Conservation (phyloP, 768 basidiomycete species). For the Pleurotus platypus region DNA sequence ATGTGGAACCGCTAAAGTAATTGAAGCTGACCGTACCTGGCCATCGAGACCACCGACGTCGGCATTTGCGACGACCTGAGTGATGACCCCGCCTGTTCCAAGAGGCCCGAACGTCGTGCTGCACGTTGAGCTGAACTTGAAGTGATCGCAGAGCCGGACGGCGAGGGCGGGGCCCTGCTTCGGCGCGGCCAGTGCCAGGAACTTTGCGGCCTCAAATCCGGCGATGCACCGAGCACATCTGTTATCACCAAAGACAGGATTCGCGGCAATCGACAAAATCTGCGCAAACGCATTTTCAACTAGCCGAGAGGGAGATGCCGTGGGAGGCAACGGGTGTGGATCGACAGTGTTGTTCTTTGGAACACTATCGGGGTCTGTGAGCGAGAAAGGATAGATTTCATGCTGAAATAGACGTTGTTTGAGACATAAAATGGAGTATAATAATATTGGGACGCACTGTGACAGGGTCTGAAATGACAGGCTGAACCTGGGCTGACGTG, state of each 20-base stretch:
- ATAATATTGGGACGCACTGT: conserved; percentile 35
- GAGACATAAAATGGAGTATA: not conserved
- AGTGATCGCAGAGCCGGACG: conserved; percentile 56
- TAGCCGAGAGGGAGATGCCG: conserved; percentile 41
- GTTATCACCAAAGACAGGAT: conserved; percentile 48
- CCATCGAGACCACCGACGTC: conserved; percentile 73
- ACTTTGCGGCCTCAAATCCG: conserved; percentile 58
- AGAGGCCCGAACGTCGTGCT: conserved; percentile 40
- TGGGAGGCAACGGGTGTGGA: conserved; percentile 63
- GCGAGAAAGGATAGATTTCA: conserved; percentile 49
- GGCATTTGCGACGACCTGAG: conserved; percentile 70
- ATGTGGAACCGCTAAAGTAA: too few relatives aligned
- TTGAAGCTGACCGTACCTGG: conserved; percentile 37
- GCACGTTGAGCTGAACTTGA: conserved; percentile 52
- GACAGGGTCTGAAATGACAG: conserved; percentile 72
- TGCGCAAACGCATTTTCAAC: conserved; percentile 53
- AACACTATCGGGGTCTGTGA: conserved; percentile 62
- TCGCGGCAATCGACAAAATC: conserved; percentile 50
- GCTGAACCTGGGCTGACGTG: conserved; percentile 70
- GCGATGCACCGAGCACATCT: conserved; percentile 61
- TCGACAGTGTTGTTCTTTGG: conserved; percentile 58
- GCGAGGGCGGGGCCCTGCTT: conserved; percentile 54
- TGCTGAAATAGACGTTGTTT: conserved; percentile 33
- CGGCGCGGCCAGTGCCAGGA: conserved; percentile 62
- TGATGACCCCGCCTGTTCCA: conserved; percentile 56